Conservation (phyloP, 306 rosid genomes). For the Citrullus colocynthis region DNA sequence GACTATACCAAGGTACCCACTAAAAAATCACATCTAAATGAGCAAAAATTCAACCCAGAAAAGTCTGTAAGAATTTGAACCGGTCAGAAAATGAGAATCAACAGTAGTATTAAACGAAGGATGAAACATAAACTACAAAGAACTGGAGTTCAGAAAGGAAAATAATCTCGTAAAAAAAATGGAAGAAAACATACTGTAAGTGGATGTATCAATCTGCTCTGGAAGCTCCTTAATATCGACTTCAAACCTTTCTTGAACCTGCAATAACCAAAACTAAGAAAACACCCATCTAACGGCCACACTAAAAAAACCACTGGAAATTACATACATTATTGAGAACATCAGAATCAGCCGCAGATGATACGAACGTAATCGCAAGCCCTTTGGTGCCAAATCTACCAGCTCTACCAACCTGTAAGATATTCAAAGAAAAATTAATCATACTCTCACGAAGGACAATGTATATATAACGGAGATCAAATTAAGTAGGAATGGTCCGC, state of each 20-base stretch:
- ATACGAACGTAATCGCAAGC: slow-evolving; percentile 93
- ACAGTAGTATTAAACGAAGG: not conserved
- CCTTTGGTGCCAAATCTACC: slow-evolving; percentile 99
- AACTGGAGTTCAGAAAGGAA: not conserved
- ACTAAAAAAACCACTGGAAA: not conserved
- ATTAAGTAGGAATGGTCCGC: not conserved
- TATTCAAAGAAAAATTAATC: not conserved
- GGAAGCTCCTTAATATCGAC: slow-evolving; percentile 96
- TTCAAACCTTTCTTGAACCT: slow-evolving; percentile 98
- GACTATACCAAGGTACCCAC: not conserved
- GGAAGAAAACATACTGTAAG: slow-evolving; percentile 60
- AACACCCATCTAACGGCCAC: not conserved
- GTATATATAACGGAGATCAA: not conserved
- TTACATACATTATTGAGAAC: slow-evolving; percentile 79
- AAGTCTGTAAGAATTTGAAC: not conserved
- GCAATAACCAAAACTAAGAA: slow-evolving; percentile 13
- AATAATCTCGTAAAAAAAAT: not conserved
- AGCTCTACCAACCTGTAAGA: slow-evolving; percentile 84
- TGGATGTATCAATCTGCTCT: slow-evolving; percentile 92
- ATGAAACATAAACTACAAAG: not conserved
- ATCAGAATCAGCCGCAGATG: slow-evolving; percentile 77
- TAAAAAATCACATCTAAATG: not conserved
- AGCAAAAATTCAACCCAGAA: not conserved
- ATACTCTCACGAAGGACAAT: not conserved
- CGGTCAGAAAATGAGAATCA: not conserved